phyloP scores from a whole-genome alignment of 257 asterid genomes.

The Gentiana straminea region DNA sequence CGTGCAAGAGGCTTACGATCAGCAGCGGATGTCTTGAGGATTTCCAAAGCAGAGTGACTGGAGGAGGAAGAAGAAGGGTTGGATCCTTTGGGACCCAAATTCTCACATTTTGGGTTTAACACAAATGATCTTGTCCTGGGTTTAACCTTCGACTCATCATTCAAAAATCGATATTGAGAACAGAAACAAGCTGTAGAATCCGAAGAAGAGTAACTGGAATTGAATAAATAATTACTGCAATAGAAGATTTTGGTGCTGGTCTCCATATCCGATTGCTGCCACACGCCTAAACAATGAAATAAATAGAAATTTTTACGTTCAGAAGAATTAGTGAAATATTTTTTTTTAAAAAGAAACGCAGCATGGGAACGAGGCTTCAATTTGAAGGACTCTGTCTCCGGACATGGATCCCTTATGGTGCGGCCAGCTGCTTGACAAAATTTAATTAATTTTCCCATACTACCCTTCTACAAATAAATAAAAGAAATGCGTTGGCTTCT shows the following conservation, averaged over 20 bases:
- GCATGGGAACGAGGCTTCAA: too few species aligned
- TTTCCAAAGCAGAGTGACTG: conserved; percentile 61
- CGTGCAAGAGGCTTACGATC: conserved; percentile 40
- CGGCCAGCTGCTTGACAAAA: too few species aligned
- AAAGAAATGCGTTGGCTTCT: too few species aligned
- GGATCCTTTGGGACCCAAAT: conserved; percentile 11
- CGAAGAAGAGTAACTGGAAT: conserved; percentile 16
- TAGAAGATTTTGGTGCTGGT: background rate
- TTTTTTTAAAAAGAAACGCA: too few species aligned
- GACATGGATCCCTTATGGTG: too few species aligned
- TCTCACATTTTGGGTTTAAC: conserved; percentile 42
- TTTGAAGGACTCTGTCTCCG: too few species aligned
- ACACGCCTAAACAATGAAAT: too few species aligned
- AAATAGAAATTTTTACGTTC: too few species aligned
- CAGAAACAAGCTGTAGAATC: conserved; percentile 24
- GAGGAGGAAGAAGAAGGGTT: conserved; percentile 21
- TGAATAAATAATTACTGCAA: background rate
- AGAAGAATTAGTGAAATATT: too few species aligned
- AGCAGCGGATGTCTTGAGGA: conserved; percentile 65
- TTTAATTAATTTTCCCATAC: too few species aligned
- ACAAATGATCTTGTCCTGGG: conserved; percentile 15
- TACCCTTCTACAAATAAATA: too few species aligned
- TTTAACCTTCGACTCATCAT: conserved; percentile 21
- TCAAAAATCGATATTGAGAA: conserved; percentile 11
- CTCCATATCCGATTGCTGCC: too few species aligned